phyloP scores from a whole-genome alignment of 306 rosid genomes.

The Begonia masoniana region DNA sequence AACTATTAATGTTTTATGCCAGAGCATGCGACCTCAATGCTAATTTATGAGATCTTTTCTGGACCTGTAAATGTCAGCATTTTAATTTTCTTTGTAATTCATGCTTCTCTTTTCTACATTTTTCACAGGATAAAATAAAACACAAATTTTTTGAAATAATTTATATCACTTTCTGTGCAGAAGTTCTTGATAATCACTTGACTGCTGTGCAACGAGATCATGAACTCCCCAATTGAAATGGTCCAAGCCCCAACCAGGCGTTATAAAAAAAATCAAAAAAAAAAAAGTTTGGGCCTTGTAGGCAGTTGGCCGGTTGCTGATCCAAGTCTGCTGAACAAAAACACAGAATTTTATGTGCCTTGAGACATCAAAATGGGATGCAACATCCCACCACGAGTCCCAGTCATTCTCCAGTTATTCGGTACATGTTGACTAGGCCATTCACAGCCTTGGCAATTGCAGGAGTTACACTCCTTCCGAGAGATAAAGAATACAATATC shows the following conservation, averaged over 20 bases:
- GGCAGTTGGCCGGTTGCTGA: too few species aligned
- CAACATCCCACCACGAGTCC: constrained; percentile 70
- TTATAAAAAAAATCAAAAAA: too few species aligned
- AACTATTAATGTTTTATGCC: neutral
- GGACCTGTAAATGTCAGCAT: neutral
- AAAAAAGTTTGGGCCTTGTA: too few species aligned
- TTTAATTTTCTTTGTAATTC: neutral
- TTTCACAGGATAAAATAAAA: neutral
- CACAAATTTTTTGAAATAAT: constrained; percentile 4
- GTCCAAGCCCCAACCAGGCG: too few species aligned
- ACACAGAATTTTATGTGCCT: constrained; percentile 29
- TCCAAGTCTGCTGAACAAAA: neutral
- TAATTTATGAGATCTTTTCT: neutral
- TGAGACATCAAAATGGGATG: constrained; percentile 56
- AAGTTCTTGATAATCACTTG: constrained; percentile 82
- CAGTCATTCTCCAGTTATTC: constrained; percentile 96
- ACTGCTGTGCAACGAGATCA: constrained; percentile 70
- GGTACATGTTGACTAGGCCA: constrained; percentile 76
- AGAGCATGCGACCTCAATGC: neutral
- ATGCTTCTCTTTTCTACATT: constrained; percentile 2
- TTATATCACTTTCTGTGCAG: constrained; percentile 40
- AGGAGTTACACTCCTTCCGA: constrained; percentile 73
- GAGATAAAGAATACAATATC: constrained; percentile 73
- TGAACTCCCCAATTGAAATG: constrained; percentile 17
- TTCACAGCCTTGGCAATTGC: constrained; percentile 62